A percentile compares a stretch with the other conserved stretches of the same genome.
phyloP scores from a whole-genome alignment of 208 protist genomes.

The Trypanosoma congolense region DNA sequence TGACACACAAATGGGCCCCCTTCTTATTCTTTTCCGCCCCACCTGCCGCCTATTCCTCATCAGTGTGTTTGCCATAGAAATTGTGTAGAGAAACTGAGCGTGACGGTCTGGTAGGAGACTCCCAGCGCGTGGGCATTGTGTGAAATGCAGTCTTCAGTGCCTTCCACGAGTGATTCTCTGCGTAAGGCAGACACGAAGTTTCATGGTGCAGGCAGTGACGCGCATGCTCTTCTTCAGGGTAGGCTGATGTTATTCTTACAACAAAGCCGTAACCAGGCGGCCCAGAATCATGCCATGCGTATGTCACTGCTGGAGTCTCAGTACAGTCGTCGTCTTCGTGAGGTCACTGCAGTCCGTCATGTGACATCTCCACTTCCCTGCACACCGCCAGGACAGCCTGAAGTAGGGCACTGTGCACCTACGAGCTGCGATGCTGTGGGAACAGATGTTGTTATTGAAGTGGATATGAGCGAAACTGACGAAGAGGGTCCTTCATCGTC shows the following conservation, averaged over 20 bases:
- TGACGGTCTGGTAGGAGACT: too few relatives aligned
- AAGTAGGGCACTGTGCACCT: background rate
- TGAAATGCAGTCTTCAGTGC: too few relatives aligned
- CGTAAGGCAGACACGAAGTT: background rate
- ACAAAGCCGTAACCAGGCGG: slow-evolving; percentile 5
- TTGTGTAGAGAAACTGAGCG: too few relatives aligned
- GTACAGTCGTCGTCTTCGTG: slow-evolving; percentile 4
- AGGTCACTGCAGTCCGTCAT: background rate
- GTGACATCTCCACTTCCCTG: background rate
- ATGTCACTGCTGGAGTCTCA: slow-evolving; percentile 11
- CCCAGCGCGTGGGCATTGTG: too few relatives aligned
- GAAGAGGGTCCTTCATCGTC: background rate
- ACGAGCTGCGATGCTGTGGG: background rate
- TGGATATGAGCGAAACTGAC: slow-evolving; percentile 17
- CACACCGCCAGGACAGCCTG: too few relatives aligned
- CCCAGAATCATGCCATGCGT: slow-evolving; percentile 4
- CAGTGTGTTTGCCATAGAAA: too few relatives aligned
- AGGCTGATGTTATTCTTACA: slow-evolving; percentile 10
- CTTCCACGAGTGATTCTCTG: too few relatives aligned
- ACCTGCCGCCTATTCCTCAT: too few relatives aligned
- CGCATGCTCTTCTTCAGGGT: background rate
- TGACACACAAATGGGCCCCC: too few relatives aligned
- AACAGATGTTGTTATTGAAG: slow-evolving; percentile 11
- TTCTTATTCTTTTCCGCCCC: too few relatives aligned
- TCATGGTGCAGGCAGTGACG: background rate